These are phyloP conservation scores for Phialocephala sp. DNA, from an alignment of 2,329 filamentous ascomycete genomes.

Conservation along the genomic window DNA sequence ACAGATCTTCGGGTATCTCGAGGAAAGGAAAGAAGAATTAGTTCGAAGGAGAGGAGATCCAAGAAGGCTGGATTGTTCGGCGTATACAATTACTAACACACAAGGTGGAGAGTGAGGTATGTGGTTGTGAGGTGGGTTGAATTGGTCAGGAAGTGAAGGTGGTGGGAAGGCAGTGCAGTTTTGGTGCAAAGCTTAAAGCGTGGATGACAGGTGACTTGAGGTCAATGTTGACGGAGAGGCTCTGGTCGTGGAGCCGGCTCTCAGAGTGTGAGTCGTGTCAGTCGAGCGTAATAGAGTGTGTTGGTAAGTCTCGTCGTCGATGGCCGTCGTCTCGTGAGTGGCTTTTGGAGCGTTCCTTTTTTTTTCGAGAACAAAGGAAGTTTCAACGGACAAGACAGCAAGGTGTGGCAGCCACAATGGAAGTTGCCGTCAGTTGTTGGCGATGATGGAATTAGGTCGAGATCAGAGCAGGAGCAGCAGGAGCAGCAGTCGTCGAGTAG, in stretches of 20 bases:
- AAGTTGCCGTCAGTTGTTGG: slow-evolving; percentile 18
- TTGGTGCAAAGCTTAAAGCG: slow-evolving; percentile 29
- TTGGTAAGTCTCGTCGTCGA: slow-evolving; percentile 15
- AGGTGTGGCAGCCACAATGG: slow-evolving; percentile 21
- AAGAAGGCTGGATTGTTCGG: slow-evolving; percentile 7
- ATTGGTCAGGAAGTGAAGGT: slow-evolving; percentile 13
- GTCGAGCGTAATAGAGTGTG: neutral
- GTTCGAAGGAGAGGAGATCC: slow-evolving; percentile 16
- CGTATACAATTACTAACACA: slow-evolving; percentile 3
- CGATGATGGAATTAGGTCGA: slow-evolving; percentile 4
- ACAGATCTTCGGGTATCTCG: slow-evolving; percentile 34
- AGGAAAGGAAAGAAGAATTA: slow-evolving; percentile 25
- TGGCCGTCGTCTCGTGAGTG: slow-evolving; percentile 31
- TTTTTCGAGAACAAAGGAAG: slow-evolving; percentile 22
- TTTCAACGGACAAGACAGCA: slow-evolving; percentile 21
- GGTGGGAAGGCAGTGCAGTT: slow-evolving; percentile 24
- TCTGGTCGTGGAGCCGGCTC: slow-evolving; percentile 1
- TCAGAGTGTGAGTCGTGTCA: slow-evolving; percentile 1
- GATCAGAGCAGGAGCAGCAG: neutral
- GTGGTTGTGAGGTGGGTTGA: slow-evolving; percentile 18
- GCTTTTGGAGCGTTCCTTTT: slow-evolving; percentile 25
- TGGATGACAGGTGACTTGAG: slow-evolving; percentile 28
- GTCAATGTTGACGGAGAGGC: slow-evolving; percentile 23
- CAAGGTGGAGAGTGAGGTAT: neutral
- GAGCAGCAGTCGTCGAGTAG: neutral